Evolutionary conservation across 331 rosid genomes (phyloP).

Genomic region (Rosa hybrid): DNA sequence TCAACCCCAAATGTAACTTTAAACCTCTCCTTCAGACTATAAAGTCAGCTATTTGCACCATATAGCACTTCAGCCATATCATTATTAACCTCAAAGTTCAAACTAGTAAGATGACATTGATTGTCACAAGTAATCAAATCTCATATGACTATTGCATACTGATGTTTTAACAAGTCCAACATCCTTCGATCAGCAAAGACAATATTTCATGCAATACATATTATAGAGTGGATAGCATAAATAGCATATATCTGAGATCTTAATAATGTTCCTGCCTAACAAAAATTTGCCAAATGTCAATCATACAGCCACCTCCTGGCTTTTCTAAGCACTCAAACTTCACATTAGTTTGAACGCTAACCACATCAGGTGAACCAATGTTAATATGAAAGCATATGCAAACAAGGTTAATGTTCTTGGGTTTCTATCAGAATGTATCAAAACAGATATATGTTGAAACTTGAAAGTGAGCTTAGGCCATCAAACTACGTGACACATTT

Average conservation of each 20-base stretch:
- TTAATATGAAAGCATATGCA: not conserved
- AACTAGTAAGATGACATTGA: not conserved
- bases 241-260: too few species aligned
- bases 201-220: not conserved
- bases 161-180: not conserved
- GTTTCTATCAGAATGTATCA: not conserved
- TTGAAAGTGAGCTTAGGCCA: not conserved
- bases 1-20: not conserved
- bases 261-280: not conserved
- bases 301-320: not conserved
- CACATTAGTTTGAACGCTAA: not conserved
- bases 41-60: not conserved
- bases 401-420: not conserved
- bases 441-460: not conserved
- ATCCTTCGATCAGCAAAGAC: not conserved
- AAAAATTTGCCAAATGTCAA: not conserved
- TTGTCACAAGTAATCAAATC: not conserved
- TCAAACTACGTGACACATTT: not conserved
- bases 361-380: not conserved
- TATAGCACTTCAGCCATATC: not conserved
- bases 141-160: not conserved
- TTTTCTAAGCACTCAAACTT: conserved; percentile 1
- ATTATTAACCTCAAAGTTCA: not conserved
- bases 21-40: not conserved
- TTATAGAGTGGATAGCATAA: not conserved